Evolutionary conservation across 148 eudicot species (phyloP), one percentile per base, ranked within the genome.

Genomic region (Arbutus unedo): DNA sequence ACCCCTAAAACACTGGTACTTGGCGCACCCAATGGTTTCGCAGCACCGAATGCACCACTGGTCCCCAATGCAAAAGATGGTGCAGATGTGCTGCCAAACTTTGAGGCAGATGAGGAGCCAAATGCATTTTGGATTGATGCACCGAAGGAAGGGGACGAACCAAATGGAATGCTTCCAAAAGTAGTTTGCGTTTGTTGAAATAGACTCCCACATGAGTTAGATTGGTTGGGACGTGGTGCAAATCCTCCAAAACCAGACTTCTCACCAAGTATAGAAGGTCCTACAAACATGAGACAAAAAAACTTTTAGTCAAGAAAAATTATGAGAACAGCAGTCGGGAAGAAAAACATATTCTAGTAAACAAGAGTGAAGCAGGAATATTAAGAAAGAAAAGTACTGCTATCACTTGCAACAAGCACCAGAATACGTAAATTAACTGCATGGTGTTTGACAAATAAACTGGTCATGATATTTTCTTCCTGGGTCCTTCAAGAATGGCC

Each of bases 161-260:
- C 67, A 81, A 55, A 56, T 55, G 48, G 43, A n/a, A 11, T 56
- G 68, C 66, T n/a, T 4, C 60, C 78, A 81, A 44, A 73, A 43
- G 67, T 73, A 19, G 66, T 43, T 43, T 55, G 76, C 11, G 23
- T 74, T 56, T 54, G 83, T 73, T 51, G 76, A 68, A 51, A 66
- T 14, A 18, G 3, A 53, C 48, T 50, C 50, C 45, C 75, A 67
- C 25, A 79, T 66, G 56, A 62, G 56, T 31, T 66, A 14, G 59
- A 62, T 66, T 79, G 64, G 73, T 54, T 54, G 21, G 78, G 53
- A 23, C 43, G 13, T 43, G 77, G 55, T 41, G 54, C 51, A 81
- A 73, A 81, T 73, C 68, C 77, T 81, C 78, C 83, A 81, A 81
- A 51, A 68, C 51, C 5, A 54, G 53, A 49, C 23, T 50, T 53